These are phyloP conservation scores for Beta corolliflora DNA, from an alignment of 179 eudicot genomes.

Conservation along the genomic window DNA sequence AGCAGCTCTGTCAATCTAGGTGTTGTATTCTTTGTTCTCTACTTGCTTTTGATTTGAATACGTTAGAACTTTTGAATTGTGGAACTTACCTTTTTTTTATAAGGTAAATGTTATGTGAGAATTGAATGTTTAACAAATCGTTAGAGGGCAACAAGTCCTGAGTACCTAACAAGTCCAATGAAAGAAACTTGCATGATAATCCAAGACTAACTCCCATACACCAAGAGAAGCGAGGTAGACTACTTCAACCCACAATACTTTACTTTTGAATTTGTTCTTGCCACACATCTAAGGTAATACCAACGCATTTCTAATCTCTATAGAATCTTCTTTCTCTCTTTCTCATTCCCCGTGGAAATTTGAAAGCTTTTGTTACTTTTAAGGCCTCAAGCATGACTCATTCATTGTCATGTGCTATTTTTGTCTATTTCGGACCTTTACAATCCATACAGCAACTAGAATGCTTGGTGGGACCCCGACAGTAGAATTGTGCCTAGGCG, in stretches of 20 bases:
- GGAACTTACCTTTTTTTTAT: neutral
- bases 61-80: neutral
- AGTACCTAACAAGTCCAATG: too few relatives aligned
- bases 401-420: too few relatives aligned
- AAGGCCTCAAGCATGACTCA: too few relatives aligned
- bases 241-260: neutral
- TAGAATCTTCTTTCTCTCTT: neutral
- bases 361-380: neutral
- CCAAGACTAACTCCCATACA: neutral
- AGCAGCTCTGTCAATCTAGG: constrained; percentile 99
- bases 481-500: too few relatives aligned
- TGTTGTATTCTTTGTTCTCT: constrained; percentile 19
- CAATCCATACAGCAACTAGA: too few relatives aligned
- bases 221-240: constrained; percentile 8
- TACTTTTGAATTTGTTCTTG: neutral
- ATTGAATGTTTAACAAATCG: too few relatives aligned
- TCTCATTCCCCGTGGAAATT: neutral
- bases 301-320: neutral
- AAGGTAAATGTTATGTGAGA: too few relatives aligned
- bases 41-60: neutral
- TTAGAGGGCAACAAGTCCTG: too few relatives aligned
- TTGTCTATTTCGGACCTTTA: too few relatives aligned
- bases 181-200: constrained; percentile 4
- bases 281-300: neutral
- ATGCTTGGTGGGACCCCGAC: too few relatives aligned